Evolutionary conservation across 1,284 basidiomycete species (phyloP).

Genomic region (Microbotryum lychnidis-dioicae): DNA sequence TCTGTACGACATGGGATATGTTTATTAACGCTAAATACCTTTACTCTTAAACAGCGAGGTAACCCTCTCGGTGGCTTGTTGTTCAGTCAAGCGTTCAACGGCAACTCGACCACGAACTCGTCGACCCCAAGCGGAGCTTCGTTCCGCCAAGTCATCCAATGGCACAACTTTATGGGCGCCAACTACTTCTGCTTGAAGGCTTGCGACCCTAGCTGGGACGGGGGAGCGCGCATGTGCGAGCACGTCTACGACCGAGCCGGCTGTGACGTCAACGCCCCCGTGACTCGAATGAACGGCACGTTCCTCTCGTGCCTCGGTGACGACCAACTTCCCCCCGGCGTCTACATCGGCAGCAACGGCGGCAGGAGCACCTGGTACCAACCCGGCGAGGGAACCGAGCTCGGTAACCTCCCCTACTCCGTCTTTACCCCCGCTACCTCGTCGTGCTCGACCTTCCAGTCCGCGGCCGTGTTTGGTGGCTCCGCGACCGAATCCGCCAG

Average conservation of each 20-base stretch:
- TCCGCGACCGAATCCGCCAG: too few relatives aligned
- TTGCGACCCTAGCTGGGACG: slow-evolving; percentile 54
- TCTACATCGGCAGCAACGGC: slow-evolving; percentile 45
- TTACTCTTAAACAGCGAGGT: slow-evolving; percentile 33
- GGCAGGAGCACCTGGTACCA: slow-evolving; percentile 22
- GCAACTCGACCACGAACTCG: slow-evolving; percentile 38
- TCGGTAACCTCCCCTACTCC: not conserved
- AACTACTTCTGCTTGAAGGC: slow-evolving; percentile 49
- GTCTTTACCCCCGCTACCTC: not conserved
- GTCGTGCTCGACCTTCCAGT: not conserved
- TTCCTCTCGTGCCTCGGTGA: slow-evolving; percentile 59
- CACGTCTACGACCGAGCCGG: slow-evolving; percentile 46
- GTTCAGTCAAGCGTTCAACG: slow-evolving; percentile 28
- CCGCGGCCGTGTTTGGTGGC: not conserved
- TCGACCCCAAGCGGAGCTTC: slow-evolving; percentile 5
- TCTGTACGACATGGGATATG: not conserved
- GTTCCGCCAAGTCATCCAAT: slow-evolving; percentile 51
- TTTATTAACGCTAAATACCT: not conserved
- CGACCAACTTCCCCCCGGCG: slow-evolving; percentile 53
- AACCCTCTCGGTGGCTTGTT: slow-evolving; percentile 35
- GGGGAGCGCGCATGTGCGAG: slow-evolving; percentile 44
- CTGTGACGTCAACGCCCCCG: slow-evolving; percentile 61
- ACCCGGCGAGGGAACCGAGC: slow-evolving; percentile 21
- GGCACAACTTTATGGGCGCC: slow-evolving; percentile 53
- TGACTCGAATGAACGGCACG: slow-evolving; percentile 44